phyloP scores from a whole-genome alignment of 805 yeast species.

The Lachancea mirantina region DNA sequence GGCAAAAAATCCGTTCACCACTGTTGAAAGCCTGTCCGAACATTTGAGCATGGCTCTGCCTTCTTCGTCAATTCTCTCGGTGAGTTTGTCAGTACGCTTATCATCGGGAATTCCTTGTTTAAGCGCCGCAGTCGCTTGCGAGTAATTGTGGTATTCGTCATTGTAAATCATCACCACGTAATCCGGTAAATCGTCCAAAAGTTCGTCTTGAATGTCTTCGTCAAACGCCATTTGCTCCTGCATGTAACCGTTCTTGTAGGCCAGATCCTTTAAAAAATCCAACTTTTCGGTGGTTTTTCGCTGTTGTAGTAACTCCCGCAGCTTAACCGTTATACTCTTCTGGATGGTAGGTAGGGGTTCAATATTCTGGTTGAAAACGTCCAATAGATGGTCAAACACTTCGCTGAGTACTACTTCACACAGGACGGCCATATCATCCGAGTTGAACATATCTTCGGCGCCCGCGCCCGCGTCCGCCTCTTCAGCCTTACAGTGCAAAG shows the following conservation, averaged over 20 bases:
- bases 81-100: constrained; percentile 27
- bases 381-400: constrained; percentile 37
- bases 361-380: constrained; percentile 33
- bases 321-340: constrained; percentile 22
- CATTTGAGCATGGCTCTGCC: constrained; percentile 46
- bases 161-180: constrained; percentile 63
- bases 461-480: constrained; percentile 26
- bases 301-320: constrained; percentile 25
- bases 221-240: constrained; percentile 1
- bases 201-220: not conserved
- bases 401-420: constrained; percentile 27
- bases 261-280: constrained; percentile 15
- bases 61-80: constrained; percentile 40
- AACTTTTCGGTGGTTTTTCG: constrained; percentile 16
- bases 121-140: constrained; percentile 46
- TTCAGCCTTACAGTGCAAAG: constrained; percentile 43
- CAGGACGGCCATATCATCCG: constrained; percentile 10
- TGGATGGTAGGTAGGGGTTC: constrained; percentile 29
- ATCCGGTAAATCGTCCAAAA: constrained; percentile 18
- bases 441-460: constrained; percentile 10
- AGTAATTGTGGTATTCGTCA: constrained; percentile 63
- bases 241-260: constrained; percentile 15
- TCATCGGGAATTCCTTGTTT: constrained; percentile 33
- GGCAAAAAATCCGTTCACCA: constrained; percentile 31
- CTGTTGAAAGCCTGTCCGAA: constrained; percentile 21